A percentile compares a stretch with the other conserved stretches of the same genome.
Evolutionary conservation across 768 basidiomycete species (phyloP).

Genomic region (Lentinula detonsa): DNA sequence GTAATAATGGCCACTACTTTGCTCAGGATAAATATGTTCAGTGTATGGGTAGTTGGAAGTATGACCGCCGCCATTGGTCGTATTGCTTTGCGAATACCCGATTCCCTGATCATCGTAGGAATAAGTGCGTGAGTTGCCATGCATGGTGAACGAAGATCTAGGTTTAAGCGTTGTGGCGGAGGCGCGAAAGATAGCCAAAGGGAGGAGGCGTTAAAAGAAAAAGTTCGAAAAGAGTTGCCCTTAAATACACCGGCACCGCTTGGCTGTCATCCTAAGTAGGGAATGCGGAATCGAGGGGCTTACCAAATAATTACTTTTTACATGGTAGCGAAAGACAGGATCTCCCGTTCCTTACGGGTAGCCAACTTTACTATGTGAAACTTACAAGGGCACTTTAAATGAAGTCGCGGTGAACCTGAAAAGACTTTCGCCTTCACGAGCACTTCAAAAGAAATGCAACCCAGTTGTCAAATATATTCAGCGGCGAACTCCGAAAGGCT

Average conservation of each 20-base stretch:
- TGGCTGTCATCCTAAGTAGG: slow-evolving; percentile 35
- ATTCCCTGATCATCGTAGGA: slow-evolving; percentile 32
- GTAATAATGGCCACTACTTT: background rate
- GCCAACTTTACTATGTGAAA: slow-evolving; percentile 22
- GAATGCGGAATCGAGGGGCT: slow-evolving; percentile 35
- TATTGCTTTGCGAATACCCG: slow-evolving; percentile 10
- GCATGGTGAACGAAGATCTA: slow-evolving; percentile 22
- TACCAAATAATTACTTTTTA: slow-evolving; percentile 30
- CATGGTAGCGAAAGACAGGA: slow-evolving; percentile 37
- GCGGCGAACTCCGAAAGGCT: background rate
- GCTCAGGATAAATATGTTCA: background rate
- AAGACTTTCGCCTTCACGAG: slow-evolving; percentile 1
- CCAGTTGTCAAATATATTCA: slow-evolving; percentile 3
- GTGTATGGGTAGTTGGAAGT: background rate
- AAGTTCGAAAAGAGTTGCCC: slow-evolving; percentile 19
- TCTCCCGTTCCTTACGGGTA: slow-evolving; percentile 35
- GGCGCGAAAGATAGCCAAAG: slow-evolving; percentile 12
- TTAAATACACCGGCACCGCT: slow-evolving; percentile 41
- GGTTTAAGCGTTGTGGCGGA: slow-evolving; percentile 18
- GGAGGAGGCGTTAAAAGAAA: slow-evolving; percentile 14
- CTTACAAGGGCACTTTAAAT: slow-evolving; percentile 26
- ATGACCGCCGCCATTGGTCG: background rate
- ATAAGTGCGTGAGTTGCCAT: slow-evolving; percentile 33
- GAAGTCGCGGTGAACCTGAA: slow-evolving; percentile 10
- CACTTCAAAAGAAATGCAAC: slow-evolving; percentile 1